Percentiles rank a stretch among this genome's conserved stretches.
Evolutionary conservation across 345 rosid species (phyloP).

Genomic region (Salix brachista): DNA sequence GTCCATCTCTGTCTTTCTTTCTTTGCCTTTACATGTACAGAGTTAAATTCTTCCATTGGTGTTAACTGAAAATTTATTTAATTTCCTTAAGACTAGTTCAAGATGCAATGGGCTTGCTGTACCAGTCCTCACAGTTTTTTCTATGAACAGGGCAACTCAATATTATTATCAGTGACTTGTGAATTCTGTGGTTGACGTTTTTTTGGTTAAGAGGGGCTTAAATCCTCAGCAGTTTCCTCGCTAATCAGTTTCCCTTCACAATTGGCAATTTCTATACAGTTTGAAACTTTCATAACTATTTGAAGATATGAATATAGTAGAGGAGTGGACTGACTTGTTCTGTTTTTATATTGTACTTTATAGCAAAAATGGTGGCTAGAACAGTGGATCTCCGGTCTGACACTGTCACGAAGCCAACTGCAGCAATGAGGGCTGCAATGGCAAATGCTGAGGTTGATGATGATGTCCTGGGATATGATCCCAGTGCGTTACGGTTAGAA

Average conservation of each 20-base stretch:
- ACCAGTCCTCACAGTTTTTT: neutral
- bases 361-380: conserved; percentile 54
- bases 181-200: neutral
- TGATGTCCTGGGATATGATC: conserved; percentile 70
- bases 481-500: conserved; percentile 60
- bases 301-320: neutral
- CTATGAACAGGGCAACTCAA: neutral
- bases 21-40: neutral
- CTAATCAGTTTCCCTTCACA: neutral
- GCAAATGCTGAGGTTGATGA: conserved; percentile 89
- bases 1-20: conserved; percentile 5
- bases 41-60: neutral
- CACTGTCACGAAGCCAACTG: conserved; percentile 85
- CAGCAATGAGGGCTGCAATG: conserved; percentile 88
- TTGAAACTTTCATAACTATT: neutral
- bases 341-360: neutral
- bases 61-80: neutral
- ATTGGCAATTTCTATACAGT: neutral
- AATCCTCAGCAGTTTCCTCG: neutral
- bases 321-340: neutral
- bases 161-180: neutral
- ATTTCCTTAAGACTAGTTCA: conserved; percentile 20
- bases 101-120: neutral
- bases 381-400: conserved; percentile 89
- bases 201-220: neutral